phyloP scores from a whole-genome alignment of 75 land plant genomes.

The Sequoiadendron giganteum region DNA sequence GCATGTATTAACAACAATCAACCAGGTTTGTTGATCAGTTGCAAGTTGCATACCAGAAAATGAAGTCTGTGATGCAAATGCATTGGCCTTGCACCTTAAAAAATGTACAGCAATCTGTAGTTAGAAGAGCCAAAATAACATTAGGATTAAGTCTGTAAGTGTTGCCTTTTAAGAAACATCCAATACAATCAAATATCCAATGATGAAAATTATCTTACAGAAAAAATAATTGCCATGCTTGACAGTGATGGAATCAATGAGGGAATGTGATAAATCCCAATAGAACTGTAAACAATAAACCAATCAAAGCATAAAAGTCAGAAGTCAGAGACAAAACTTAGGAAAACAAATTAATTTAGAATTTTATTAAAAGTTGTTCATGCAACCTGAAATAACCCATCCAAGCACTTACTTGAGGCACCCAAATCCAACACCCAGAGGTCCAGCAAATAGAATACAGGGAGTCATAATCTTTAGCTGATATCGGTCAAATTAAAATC shows the following conservation, averaged over 20 bases:
- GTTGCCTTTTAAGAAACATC: background rate
- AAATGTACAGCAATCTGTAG: slow-evolving; percentile 14
- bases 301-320: background rate
- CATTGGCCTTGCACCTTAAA: background rate
- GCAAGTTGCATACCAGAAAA: slow-evolving; percentile 13
- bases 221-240: slow-evolving; percentile 24
- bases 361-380: background rate
- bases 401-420: slow-evolving; percentile 22
- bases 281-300: slow-evolving; percentile 25
- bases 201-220: slow-evolving; percentile 13
- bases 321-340: background rate
- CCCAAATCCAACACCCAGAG: slow-evolving; percentile 34
- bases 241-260: slow-evolving; percentile 43
- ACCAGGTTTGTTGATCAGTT: background rate
- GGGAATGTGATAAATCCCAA: slow-evolving; percentile 25
- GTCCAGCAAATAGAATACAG: slow-evolving; percentile 40
- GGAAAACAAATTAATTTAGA: background rate
- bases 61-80: slow-evolving; percentile 8
- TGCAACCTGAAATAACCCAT: background rate
- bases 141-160: background rate
- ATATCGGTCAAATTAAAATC: background rate
- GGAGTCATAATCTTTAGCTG: slow-evolving; percentile 51
- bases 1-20: background rate
- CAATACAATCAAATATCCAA: slow-evolving; percentile 8
- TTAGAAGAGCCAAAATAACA: background rate